Conservation (phyloP, 2,329 filamentous ascomycete genomes). For the Orbilia blumenaviensis region DNA sequence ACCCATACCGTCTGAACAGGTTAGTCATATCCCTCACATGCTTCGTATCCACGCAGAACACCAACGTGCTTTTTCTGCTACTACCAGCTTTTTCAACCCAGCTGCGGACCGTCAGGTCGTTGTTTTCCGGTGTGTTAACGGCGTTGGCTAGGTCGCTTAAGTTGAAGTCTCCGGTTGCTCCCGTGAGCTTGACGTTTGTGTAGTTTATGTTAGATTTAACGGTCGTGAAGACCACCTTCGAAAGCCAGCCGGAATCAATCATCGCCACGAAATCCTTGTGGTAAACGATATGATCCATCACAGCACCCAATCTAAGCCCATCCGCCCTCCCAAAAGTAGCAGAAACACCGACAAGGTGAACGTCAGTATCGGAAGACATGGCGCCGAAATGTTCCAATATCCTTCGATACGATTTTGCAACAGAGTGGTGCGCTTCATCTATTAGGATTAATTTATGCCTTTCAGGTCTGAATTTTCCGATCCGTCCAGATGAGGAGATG, state of each 20-base stretch:
- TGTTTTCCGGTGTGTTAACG: constrained; percentile 83
- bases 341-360: constrained; percentile 83
- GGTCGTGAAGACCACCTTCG: constrained; percentile 92
- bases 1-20: constrained; percentile 77
- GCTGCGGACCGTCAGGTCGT: constrained; percentile 82
- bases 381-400: constrained; percentile 79
- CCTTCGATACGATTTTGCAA: constrained; percentile 79
- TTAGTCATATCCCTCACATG: constrained; percentile 80
- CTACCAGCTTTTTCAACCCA: constrained; percentile 78
- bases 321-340: constrained; percentile 71
- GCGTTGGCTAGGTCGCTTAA: constrained; percentile 77
- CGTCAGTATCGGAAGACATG: constrained; percentile 64
- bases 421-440: constrained; percentile 96
- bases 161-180: constrained; percentile 79
- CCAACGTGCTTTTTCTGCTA: constrained; percentile 84
- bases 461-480: constrained; percentile 81
- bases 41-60: constrained; percentile 90
- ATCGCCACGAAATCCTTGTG: constrained; percentile 74
- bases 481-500: constrained; percentile 77
- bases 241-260: constrained; percentile 74
- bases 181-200: constrained; percentile 71
- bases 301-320: constrained; percentile 56
- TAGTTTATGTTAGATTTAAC: constrained; percentile 85
- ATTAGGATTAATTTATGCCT: constrained; percentile 90
- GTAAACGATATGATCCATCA: constrained; percentile 58